Conservation (phyloP, 78 protist genomes). For the Chrysochromulina tobinii region DNA sequence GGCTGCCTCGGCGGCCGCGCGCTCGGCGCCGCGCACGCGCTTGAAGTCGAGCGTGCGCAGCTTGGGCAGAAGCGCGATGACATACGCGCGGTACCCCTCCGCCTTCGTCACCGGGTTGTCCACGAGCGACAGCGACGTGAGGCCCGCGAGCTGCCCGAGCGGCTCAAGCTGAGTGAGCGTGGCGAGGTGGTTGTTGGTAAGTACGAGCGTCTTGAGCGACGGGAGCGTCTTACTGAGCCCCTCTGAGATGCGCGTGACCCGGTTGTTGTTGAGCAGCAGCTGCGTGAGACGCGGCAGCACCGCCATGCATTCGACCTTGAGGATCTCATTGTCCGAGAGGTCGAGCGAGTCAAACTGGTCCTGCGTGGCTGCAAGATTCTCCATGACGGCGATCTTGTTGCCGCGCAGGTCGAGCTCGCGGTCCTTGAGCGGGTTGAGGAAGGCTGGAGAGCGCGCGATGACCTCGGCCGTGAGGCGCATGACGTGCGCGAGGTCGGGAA, state of each 20-base stretch:
- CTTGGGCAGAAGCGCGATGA: slow-evolving; percentile 70
- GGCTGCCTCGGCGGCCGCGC: background rate
- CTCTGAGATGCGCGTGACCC: slow-evolving; percentile 28
- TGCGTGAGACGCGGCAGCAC: slow-evolving; percentile 65
- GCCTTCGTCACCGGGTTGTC: slow-evolving; percentile 17
- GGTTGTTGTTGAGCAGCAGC: slow-evolving; percentile 78
- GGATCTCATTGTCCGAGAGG: slow-evolving; percentile 83
- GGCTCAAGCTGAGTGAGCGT: slow-evolving; percentile 17
- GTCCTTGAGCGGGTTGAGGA: slow-evolving; percentile 75
- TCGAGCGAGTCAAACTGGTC: slow-evolving; percentile 89
- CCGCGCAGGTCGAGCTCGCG: slow-evolving; percentile 80
- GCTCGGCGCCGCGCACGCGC: slow-evolving; percentile 54
- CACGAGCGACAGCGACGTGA: background rate
- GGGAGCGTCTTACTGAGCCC: slow-evolving; percentile 30
- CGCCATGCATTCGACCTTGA: slow-evolving; percentile 78
- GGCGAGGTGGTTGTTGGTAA: slow-evolving; percentile 61
- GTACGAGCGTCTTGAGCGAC: slow-evolving; percentile 52
- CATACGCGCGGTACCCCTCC: slow-evolving; percentile 63
- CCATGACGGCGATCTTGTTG: slow-evolving; percentile 80
- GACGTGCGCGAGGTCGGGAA: background rate
- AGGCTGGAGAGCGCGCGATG: slow-evolving; percentile 58
- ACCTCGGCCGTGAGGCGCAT: slow-evolving; percentile 74
- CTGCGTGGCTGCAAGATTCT: slow-evolving; percentile 85
- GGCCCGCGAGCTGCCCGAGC: background rate
- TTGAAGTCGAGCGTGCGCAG: slow-evolving; percentile 74